Base-by-base conservation (phyloP, 2,329 filamentous ascomycete genomes). In the Colletotrichum sp. region DNA sequence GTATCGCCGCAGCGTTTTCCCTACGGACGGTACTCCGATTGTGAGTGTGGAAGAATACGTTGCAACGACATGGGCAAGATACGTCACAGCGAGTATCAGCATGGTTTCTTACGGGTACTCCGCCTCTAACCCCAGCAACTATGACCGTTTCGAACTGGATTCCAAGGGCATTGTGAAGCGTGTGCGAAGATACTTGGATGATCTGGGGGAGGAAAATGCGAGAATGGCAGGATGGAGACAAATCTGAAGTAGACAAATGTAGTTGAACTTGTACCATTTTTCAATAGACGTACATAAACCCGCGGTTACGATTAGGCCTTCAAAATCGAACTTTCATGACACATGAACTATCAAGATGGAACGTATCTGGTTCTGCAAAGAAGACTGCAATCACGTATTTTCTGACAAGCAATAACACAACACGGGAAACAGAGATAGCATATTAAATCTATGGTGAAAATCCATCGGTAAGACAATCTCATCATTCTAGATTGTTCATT, bases 1-100 rank as follows among this genome's bases (percentile, higher is more conserved):
- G 12, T 81, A 81, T 68, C 65, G 63, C 10, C 82, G 84, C 4
- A 77, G 82, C 4, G 84, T 86, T 8, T 81, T 89, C 85, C 86
- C 4, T 79, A 66, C 28, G 36, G 63, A 66, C 8, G 63, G 63
- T 10, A 66, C 63, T 10, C 63, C 63, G n/a, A 49, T 83, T 9
- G 84, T 89, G 3, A 86, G 88, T 9, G 87, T 90, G 8, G 88
- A 90, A 80, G 85, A 88, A 18, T 89, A 87, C 76, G 82, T 87
- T 6, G 83, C 85, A 0, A 87, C 86, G 9, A 85, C 86, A 3
- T 90, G 88, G 88, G 88, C 89, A 75, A 78, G 87, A 18, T 90
- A 89, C 74, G 87, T 86, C 0, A 87, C 89, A 77, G 63, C 63
- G 10, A 66, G 63, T 39, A 66, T 66, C 24, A 86, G 85, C 24